Evolutionary conservation across 2,329 filamentous ascomycete species (phyloP).

Genomic region (Fonsecaea multimorphosa): DNA sequence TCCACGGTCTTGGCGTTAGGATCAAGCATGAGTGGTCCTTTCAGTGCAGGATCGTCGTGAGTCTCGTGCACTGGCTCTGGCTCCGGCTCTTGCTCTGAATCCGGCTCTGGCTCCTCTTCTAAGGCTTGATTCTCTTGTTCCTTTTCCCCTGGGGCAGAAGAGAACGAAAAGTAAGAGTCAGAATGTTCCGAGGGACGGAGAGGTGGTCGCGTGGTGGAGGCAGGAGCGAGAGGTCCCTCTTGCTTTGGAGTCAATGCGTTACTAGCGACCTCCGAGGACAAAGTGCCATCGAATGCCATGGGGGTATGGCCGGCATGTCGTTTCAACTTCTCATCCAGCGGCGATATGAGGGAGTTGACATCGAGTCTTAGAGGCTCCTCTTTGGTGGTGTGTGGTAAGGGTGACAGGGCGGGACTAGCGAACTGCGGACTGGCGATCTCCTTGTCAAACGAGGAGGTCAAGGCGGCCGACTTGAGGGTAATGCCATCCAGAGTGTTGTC

Average conservation of each 20-base stretch:
- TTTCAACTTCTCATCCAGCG: slow-evolving; percentile 48
- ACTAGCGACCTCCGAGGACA: slow-evolving; percentile 41
- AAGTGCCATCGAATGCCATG: slow-evolving; percentile 49
- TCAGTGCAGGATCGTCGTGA: slow-evolving; percentile 52
- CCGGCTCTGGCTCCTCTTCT: slow-evolving; percentile 24
- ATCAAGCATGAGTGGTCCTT: slow-evolving; percentile 51
- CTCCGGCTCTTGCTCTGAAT: slow-evolving; percentile 24
- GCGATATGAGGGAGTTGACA: slow-evolving; percentile 41
- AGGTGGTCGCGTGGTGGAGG: slow-evolving; percentile 39
- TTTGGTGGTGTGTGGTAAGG: slow-evolving; percentile 34
- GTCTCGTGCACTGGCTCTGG: slow-evolving; percentile 37
- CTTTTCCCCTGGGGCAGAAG: slow-evolving; percentile 15
- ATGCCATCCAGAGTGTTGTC: slow-evolving; percentile 56
- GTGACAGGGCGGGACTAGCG: slow-evolving; percentile 41
- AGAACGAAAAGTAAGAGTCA: slow-evolving; percentile 49
- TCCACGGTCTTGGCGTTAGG: slow-evolving; percentile 50
- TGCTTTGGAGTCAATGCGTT: slow-evolving; percentile 39
- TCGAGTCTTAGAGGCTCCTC: slow-evolving; percentile 43
- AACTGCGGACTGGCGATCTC: slow-evolving; percentile 52
- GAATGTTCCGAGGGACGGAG: slow-evolving; percentile 47
- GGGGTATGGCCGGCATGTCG: slow-evolving; percentile 54
- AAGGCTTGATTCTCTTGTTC: slow-evolving; percentile 17
- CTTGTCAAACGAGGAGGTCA: slow-evolving; percentile 52
- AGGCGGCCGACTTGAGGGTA: slow-evolving; percentile 53
- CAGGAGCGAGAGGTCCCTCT: slow-evolving; percentile 45